Evolutionary conservation across 2,329 filamentous ascomycete genomes (phyloP), one percentile per base, ranked within the genome.

Genomic region (Stemphylium lycopersici): DNA sequence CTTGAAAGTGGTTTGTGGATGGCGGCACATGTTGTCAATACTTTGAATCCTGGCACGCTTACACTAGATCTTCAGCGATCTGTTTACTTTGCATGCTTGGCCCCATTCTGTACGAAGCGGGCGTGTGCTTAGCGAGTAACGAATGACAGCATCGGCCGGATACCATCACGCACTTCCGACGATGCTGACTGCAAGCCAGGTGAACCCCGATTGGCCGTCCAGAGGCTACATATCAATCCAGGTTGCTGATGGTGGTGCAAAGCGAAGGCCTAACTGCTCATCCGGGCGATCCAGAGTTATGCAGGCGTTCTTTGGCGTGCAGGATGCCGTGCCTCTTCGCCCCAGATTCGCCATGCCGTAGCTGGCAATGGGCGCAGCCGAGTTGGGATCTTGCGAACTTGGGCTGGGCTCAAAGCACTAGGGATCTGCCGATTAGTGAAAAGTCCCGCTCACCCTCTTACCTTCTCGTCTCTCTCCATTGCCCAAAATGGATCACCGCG

Each of bases 181-280:
- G 24, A 13, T 53, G 58, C 60, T 59, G 39, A 61, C 60, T 53
- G 44, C 26, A 33, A 46, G 52, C 46, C 41, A 34, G 31, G 34
- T 33, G 39, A 43, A 11, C 29, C 22, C 42, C 45, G 39, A 61
- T 64, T 65, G 62, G 61, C 37, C 20, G 15, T 37, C 20, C n/a
- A 22, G 40, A 34, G 7, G 45, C 47, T 56, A 48, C 50, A 52
- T 41, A 51, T 52, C 55, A 52, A 39, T 38, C 46, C 43, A 26
- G 40, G 42, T 38, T 58, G 57, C 62, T 64, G 59, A 64, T 50
- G 51, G 48, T 54, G 29, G 55, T 55, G 48, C 49, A 55, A 48
- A 41, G 52, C 53, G 26, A 39, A 56, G 43, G 55, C 40, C 52
- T 52, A 34, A 29, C 39, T 48, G 49, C 37, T 52, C 1, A 48